Conservation (phyloP, 768 basidiomycete species). For the Tubosaeta sp. region DNA sequence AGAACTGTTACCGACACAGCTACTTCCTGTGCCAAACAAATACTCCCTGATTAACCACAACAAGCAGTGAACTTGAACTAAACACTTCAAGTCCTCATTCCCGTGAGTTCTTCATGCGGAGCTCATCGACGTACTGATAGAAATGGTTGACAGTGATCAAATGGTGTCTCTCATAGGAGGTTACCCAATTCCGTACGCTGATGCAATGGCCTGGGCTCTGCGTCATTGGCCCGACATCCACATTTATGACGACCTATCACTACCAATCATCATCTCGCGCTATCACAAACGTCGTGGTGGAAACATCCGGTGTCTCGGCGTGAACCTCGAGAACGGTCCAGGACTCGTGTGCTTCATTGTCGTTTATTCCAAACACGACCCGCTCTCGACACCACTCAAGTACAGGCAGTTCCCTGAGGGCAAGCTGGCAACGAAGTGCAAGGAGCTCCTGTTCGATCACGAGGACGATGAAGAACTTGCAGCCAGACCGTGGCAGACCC, state of each 20-base stretch:
- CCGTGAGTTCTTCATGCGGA: background rate
- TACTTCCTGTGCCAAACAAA: too few relatives aligned
- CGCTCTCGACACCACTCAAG: background rate
- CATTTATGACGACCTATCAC: background rate
- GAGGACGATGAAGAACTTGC: constrained; percentile 3
- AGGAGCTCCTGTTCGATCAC: background rate
- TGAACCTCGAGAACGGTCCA: background rate
- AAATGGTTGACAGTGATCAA: too few relatives aligned
- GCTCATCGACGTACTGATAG: background rate
- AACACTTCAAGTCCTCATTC: background rate
- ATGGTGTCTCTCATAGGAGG: too few relatives aligned
- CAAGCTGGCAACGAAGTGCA: background rate
- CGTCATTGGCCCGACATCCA: too few relatives aligned
- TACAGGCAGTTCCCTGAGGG: background rate
- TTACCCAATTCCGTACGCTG: too few relatives aligned
- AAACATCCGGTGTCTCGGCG: background rate
- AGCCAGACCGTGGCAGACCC: background rate
- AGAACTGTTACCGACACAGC: too few relatives aligned
- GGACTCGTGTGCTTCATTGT: background rate
- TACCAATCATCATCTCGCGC: background rate
- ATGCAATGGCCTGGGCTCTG: too few relatives aligned
- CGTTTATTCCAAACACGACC: background rate
- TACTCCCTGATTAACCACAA: background rate
- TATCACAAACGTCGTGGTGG: background rate
- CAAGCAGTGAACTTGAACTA: background rate